A percentile compares a stretch with the other conserved stretches of the same genome.
Conservation (phyloP, 2,329 filamentous ascomycete species). For the Fusarium circinatum region DNA sequence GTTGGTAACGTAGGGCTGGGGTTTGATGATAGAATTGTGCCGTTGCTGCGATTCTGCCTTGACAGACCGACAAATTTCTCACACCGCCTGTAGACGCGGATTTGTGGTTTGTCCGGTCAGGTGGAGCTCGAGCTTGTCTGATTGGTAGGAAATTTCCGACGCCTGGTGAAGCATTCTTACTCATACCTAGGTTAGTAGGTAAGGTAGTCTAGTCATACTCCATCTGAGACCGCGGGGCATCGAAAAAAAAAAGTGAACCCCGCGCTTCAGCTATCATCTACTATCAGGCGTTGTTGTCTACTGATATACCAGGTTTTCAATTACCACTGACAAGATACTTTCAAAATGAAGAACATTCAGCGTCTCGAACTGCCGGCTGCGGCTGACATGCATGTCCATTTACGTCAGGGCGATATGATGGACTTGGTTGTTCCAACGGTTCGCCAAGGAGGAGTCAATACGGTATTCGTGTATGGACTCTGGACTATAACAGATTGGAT, state of each 20-base stretch:
- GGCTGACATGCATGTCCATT: conserved; percentile 77
- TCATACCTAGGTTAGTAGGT: background rate
- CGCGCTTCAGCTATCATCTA: conserved; percentile 16
- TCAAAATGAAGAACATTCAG: conserved; percentile 41
- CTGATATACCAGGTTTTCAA: conserved; percentile 5
- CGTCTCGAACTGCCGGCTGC: conserved; percentile 67
- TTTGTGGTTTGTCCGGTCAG: conserved; percentile 36
- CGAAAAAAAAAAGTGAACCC: conserved; percentile 23
- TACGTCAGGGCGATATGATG: conserved; percentile 75
- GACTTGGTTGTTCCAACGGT: conserved; percentile 62
- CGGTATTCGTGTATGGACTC: conserved; percentile 61
- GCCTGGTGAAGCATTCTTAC: background rate
- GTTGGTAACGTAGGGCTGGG: conserved; percentile 30
- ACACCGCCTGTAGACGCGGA: conserved; percentile 50
- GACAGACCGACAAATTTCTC: conserved; percentile 56
- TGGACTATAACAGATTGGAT: conserved; percentile 19
- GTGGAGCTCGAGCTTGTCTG: background rate
- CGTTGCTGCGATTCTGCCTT: conserved; percentile 51
- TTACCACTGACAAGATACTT: background rate
- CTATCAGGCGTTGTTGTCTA: background rate
- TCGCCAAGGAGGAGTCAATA: conserved; percentile 72
- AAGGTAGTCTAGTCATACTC: background rate
- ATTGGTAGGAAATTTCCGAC: conserved; percentile 30
- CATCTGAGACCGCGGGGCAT: conserved; percentile 11
- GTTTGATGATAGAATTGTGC: conserved; percentile 43